Evolutionary conservation across 2,329 filamentous ascomycete genomes (phyloP).

Genomic region (Exophiala mesophila): DNA sequence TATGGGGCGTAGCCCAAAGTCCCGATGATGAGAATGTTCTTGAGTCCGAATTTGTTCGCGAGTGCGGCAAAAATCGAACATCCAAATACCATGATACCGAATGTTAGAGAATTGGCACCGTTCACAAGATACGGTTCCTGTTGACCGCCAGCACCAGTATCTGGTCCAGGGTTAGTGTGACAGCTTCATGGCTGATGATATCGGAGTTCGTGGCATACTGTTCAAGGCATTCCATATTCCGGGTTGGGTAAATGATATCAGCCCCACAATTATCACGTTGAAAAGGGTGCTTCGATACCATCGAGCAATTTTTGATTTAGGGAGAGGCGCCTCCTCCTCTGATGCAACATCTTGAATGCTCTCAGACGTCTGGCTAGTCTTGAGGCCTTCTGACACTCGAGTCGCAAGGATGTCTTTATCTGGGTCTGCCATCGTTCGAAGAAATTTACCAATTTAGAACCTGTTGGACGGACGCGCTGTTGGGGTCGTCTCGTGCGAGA

Average conservation of each 20-base stretch:
- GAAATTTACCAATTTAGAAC: background rate
- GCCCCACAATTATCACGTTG: slow-evolving; percentile 43
- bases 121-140: slow-evolving; percentile 38
- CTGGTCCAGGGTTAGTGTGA: slow-evolving; percentile 14
- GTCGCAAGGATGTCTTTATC: slow-evolving; percentile 2
- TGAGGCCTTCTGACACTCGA: background rate
- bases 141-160: slow-evolving; percentile 33
- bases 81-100: slow-evolving; percentile 44
- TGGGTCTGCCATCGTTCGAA: background rate
- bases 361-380: background rate
- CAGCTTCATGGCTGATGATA: background rate
- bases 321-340: background rate
- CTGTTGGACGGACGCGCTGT: no score
- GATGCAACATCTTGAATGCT: background rate
- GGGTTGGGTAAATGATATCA: slow-evolving; percentile 42
- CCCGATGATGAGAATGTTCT: slow-evolving; percentile 37
- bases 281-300: slow-evolving; percentile 44
- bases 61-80: slow-evolving; percentile 39
- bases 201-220: slow-evolving; percentile 27
- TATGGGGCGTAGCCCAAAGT: slow-evolving; percentile 42
- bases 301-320: slow-evolving; percentile 7
- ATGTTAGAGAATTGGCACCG: slow-evolving; percentile 41
- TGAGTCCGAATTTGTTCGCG: slow-evolving; percentile 39
- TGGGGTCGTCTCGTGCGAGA: no score
- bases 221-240: slow-evolving; percentile 46